phyloP scores from a whole-genome alignment of 305 asterid species.

The Fraxinus floribunda region DNA sequence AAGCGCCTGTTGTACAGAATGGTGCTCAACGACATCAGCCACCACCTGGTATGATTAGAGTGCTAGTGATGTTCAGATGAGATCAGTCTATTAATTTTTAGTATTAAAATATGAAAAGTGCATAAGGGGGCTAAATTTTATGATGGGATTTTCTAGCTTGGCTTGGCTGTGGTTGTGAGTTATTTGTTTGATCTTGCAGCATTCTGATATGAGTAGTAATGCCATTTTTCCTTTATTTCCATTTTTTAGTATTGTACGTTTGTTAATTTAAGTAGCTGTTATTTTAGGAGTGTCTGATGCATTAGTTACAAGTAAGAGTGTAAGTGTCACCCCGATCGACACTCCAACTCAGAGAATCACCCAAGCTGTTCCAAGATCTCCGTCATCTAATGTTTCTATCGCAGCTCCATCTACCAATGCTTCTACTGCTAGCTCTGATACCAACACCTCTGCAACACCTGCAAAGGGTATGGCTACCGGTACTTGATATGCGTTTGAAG shows the following conservation, averaged over 20 bases:
- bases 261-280: conserved; percentile 9
- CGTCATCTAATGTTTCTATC: conserved; percentile 47
- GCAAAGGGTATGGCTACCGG: conserved; percentile 49
- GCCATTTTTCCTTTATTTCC: background rate
- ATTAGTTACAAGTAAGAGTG: conserved; percentile 32
- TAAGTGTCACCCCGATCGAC: conserved; percentile 35
- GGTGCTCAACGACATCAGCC: conserved; percentile 62
- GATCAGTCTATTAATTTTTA: background rate
- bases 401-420: conserved; percentile 50
- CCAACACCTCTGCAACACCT: conserved; percentile 50
- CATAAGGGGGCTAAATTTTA: background rate
- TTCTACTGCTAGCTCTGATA: conserved; percentile 40
- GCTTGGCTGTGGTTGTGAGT: background rate
- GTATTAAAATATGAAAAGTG: background rate
- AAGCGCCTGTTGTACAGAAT: conserved; percentile 44
- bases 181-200: background rate
- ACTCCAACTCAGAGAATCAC: conserved; percentile 44
- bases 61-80: background rate
- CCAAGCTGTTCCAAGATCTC: conserved; percentile 48
- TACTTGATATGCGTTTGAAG: background rate
- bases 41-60: conserved; percentile 45
- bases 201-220: background rate
- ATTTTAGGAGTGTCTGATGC: conserved; percentile 47
- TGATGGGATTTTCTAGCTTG: background rate
- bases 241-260: background rate